Evolutionary conservation across 805 yeast species (phyloP).

Genomic region (Grigorovia jiainica): DNA sequence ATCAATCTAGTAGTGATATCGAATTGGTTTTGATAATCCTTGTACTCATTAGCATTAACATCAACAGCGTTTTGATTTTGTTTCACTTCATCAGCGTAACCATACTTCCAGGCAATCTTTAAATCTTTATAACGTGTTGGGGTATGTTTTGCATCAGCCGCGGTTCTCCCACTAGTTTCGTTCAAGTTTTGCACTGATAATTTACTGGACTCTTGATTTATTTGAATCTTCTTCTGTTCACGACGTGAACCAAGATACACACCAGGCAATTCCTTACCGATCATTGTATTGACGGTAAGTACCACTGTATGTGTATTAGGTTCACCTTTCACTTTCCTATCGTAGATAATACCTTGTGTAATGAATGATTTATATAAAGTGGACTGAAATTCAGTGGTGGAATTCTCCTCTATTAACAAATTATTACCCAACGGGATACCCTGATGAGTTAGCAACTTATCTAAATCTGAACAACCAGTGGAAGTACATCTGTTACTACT

Average conservation of each 20-base stretch:
- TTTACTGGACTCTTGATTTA: constrained; percentile 48
- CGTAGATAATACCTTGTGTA: constrained; percentile 67
- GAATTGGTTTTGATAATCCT: constrained; percentile 54
- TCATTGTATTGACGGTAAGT: constrained; percentile 45
- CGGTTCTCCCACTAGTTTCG: constrained; percentile 21
- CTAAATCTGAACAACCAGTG: constrained; percentile 72
- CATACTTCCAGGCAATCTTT: constrained; percentile 94
- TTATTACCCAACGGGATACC: constrained; percentile 78
- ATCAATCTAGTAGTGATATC: constrained; percentile 64
- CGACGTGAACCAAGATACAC: constrained; percentile 57
- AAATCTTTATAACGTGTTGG: constrained; percentile 36
- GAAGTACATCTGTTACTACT: constrained; percentile 72
- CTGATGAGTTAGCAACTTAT: constrained; percentile 62
- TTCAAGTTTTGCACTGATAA: constrained; percentile 60
- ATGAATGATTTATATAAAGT: constrained; percentile 60
- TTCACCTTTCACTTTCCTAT: constrained; percentile 26
- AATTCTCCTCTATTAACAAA: constrained; percentile 68
- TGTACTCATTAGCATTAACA: constrained; percentile 28
- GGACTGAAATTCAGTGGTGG: constrained; percentile 80
- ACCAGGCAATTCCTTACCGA: constrained; percentile 73
- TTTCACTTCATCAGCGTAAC: constrained; percentile 33
- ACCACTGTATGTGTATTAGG: constrained; percentile 52
- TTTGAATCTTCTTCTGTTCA: constrained; percentile 53
- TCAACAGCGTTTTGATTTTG: constrained; percentile 8
- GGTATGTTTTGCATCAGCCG: no score